Evolutionary conservation across 352 stramenopile genomes (phyloP).

Genomic region (Phytophthora chlamydospora): DNA sequence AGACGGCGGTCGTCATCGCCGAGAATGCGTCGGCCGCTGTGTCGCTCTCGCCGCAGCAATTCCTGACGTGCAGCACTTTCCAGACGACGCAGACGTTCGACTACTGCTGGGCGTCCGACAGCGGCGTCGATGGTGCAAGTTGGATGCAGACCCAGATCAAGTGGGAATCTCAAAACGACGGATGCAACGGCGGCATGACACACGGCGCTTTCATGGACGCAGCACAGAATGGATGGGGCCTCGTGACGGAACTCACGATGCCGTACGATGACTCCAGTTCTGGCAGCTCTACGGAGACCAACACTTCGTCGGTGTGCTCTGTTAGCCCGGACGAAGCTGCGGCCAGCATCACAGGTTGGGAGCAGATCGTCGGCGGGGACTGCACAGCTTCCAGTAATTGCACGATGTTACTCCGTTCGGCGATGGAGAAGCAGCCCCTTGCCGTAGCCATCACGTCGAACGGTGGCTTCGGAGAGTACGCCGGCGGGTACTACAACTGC

Average conservation of each 20-base stretch:
- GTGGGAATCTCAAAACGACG: slow-evolving; percentile 80
- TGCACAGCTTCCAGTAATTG: slow-evolving; percentile 61
- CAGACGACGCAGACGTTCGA: slow-evolving; percentile 75
- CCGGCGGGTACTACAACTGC: slow-evolving; percentile 72
- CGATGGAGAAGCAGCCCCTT: slow-evolving; percentile 70
- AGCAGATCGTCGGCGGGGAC: slow-evolving; percentile 66
- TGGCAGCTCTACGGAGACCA: slow-evolving; percentile 34
- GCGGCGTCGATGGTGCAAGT: slow-evolving; percentile 48
- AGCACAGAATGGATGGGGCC: slow-evolving; percentile 61
- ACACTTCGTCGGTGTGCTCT: slow-evolving; percentile 36
- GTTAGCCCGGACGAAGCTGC: slow-evolving; percentile 52
- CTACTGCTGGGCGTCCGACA: slow-evolving; percentile 76
- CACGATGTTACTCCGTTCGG: slow-evolving; percentile 57
- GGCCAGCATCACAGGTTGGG: slow-evolving; percentile 75
- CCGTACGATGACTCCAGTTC: slow-evolving; percentile 68
- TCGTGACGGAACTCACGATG: slow-evolving; percentile 76
- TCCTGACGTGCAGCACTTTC: slow-evolving; percentile 71
- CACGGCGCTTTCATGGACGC: slow-evolving; percentile 83
- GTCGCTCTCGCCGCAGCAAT: slow-evolving; percentile 78
- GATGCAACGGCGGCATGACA: slow-evolving; percentile 84
- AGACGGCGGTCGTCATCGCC: slow-evolving; percentile 76
- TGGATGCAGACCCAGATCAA: slow-evolving; percentile 74
- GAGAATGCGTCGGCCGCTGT: slow-evolving; percentile 61
- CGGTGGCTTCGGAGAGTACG: slow-evolving; percentile 74
- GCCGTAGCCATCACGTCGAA: slow-evolving; percentile 80